These are phyloP conservation scores for Ceratocystis eucalypticola DNA, from an alignment of 2,329 filamentous ascomycete genomes.

Conservation along the genomic window DNA sequence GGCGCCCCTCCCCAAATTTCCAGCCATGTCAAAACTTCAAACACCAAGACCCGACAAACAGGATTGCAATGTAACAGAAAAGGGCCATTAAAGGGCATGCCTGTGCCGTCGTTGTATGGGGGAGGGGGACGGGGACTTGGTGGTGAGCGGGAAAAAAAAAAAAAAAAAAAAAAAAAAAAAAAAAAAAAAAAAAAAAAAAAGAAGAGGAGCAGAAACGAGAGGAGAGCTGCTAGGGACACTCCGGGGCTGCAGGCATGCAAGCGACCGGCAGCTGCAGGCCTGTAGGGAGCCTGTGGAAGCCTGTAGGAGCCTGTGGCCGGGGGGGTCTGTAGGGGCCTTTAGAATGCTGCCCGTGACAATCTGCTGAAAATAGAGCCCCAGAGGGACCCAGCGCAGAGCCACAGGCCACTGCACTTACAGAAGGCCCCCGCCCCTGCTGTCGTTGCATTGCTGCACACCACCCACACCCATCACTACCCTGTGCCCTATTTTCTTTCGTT, in stretches of 20 bases:
- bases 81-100: background rate
- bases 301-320: too few relatives aligned
- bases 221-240: background rate
- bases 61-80: slow-evolving; percentile 6
- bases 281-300: too few relatives aligned
- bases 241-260: background rate
- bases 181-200: background rate
- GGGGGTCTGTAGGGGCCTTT: too few relatives aligned
- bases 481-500: background rate
- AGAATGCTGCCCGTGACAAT: too few relatives aligned
- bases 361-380: too few relatives aligned
- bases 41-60: slow-evolving; percentile 2
- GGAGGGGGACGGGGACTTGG: background rate
- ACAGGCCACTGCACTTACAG: too few relatives aligned
- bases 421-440: too few relatives aligned
- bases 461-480: background rate
- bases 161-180: background rate
- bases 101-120: background rate
- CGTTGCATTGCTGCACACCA: background rate
- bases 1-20: slow-evolving; percentile 1
- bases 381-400: too few relatives aligned
- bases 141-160: background rate
- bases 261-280: too few relatives aligned
- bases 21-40: slow-evolving; percentile 6
- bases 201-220: background rate